Base-by-base conservation (phyloP, 2,329 filamentous ascomycete species). In the Penicillium corylophilum region DNA sequence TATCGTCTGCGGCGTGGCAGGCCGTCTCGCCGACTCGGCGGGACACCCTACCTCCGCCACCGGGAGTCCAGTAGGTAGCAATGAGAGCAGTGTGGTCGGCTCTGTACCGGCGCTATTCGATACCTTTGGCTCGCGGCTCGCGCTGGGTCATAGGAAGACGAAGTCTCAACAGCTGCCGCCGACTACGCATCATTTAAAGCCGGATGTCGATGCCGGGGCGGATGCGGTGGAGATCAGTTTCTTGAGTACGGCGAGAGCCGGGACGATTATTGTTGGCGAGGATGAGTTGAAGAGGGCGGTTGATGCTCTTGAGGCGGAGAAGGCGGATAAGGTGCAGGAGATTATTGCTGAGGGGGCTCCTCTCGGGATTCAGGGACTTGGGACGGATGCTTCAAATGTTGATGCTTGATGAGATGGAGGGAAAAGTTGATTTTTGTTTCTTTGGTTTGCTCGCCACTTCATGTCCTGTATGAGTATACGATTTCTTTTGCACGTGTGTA, bases 1-100 rank as follows among this genome's bases (percentile, higher is more conserved):
- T 20, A 96, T 99, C 51, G 90, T 99, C 3, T 96, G 92, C 61
- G 93, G 94, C 24, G 90, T 99, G 2, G 92, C 93, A 0, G 90
- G 91, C 23, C 82, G 85, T 48, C 78, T 97, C 24, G 88, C 91
- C 1, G 84, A 88, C 44, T 88, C 89, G 41, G 86, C 90, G 70
- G 73, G 78, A 48, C 75, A 75, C 61, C 70, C 29, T 74, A 76
- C 53, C 68, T 58, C 16, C 64, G 64, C 61, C 10, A 47, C 55
- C n/a, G 26, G 35, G 18, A 57, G 47, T 24, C n/a, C 54, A 28
- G 29, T 48, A 28, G 46, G 41, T 2, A 61, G 55, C n/a, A 54
- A 56, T 35, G 53, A 47, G 1, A 51, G 55, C 39, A 50, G 64
- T 48, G 45, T 55, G 7, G 35, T 57, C 12, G 59, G 58, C n/a